Evolutionary conservation across 1,284 basidiomycete genomes (phyloP), one percentile per base, ranked within the genome.

Genomic region (Cerioporus squamosus): DNA sequence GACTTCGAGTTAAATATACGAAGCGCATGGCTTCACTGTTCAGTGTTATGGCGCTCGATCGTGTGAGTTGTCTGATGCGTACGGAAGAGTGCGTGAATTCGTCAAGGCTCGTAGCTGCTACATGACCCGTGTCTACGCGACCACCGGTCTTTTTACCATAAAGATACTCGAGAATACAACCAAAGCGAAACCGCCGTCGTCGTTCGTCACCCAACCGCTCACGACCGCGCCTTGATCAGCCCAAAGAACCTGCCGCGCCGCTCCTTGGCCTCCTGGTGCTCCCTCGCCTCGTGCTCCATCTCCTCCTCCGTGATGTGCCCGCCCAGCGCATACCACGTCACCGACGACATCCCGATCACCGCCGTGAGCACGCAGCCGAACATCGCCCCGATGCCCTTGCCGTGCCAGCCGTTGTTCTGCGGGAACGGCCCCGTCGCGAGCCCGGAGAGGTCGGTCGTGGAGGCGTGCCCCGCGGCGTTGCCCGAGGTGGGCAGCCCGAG

Each of bases 301-400:
- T 95, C 92, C 66, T 86, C 86, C 46, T 94, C 91, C 46, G 86
- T 81, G 57, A 91, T 79, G 53, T 79, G 70, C 2, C 81, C 84
- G 24, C 90, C 90, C 55, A 85, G 77, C 47, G 87, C 75, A 74
- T 97, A 98, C 93, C 94, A 95, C 44, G 86, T 76, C 20, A 97
- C 91, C 0, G 86, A 84, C 2, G 78, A 70, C 83, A 96, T 89
- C 1, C 96, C 95, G 48, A 96, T 66, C 24, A 93, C 77, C 1
- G 93, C 94, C 1, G 91, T 86, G 58, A 97, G 74, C 53, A 95
- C 87, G 69, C 93, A 87, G 71, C 91, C 95, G 1, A 86, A 82
- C 81, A 98, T 86, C 22, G 95, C 95, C 29, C 86, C 85, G 60
- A 94, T 91, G 26, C 91, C 94, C 72, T 82, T 87, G 24, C 87